Base-by-base conservation (phyloP, 148 eudicot species). In the Persicaria maculosa region DNA sequence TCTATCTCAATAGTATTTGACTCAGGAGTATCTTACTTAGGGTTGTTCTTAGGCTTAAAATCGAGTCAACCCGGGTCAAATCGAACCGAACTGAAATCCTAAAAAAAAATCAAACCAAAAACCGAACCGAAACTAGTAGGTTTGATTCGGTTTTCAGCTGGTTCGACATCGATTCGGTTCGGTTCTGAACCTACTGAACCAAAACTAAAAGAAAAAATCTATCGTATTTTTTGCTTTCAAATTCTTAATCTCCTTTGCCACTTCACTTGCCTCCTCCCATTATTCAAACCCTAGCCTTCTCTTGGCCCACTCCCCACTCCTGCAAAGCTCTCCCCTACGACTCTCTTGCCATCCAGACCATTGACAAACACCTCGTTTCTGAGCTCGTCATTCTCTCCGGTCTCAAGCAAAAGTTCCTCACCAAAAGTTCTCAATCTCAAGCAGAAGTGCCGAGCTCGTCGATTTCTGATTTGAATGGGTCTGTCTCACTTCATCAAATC, bases 381-480 rank as follows among this genome's bases (percentile, higher is more conserved):
- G 93, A 92, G 71, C 68, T 95, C 15, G 84, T 79, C 19, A 77
- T 77, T 0, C 72, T 94, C 0, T 90, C 97, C 0, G 92, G 91
- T 78, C 72, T 94, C 1, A 94, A 91, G 69, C 84, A 87, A 7
- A 84, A 65, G 45, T 91, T 80, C 31, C 1, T 83, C 44, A 85
- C 77, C 71, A 85, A 83, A 91, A 91, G 81, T 86, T 93, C 52
- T 84, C 95, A 0, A 91, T n/a, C n/a, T 88, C 85, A 93, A 88
- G 80, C 90, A 91, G 73, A 89, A 87, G 74, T 47, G n/a, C 75
- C 10, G 84, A 83, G 45, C 67, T 87, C 15, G 0, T 74, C 80
- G 0, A 25, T 88, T 0, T 70, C 79, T 0, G 88, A 85, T 22
- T 74, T 77, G 9, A 88, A 79, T n/a, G 86, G 85, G n/a, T n/a